These are phyloP conservation scores for Prunus kanzakura DNA, from an alignment of 306 rosid species.

Conservation along the genomic window DNA sequence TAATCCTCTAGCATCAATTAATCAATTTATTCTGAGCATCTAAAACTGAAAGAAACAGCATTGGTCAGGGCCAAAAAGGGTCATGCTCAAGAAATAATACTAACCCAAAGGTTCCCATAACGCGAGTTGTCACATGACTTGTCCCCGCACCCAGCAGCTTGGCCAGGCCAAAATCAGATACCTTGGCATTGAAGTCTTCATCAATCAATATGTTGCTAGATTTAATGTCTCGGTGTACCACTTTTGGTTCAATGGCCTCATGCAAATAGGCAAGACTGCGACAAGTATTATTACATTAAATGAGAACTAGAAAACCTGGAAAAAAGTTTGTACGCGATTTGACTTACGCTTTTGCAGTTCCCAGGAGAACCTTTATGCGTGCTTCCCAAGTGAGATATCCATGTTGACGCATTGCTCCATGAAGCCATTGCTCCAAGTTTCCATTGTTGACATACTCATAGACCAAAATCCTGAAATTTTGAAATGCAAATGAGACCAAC, in stretches of 20 bases:
- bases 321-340: conserved; percentile 3
- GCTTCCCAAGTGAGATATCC: conserved; percentile 99
- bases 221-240: conserved; percentile 85
- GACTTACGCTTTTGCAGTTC: conserved; percentile 97
- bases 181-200: conserved; percentile 88
- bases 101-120: conserved; percentile 97
- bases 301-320: conserved; percentile 13
- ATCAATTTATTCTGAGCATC: background rate
- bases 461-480: conserved; percentile 67
- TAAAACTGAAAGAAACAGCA: conserved; percentile 1
- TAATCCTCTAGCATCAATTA: background rate
- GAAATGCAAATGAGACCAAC: background rate
- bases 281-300: conserved; percentile 29
- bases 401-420: conserved; percentile 93
- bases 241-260: conserved; percentile 95
- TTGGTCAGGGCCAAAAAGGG: background rate
- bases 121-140: conserved; percentile 92
- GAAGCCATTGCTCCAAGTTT: conserved; percentile 97
- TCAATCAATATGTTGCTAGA: conserved; percentile 93
- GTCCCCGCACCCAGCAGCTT: conserved; percentile 88
- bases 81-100: conserved; percentile 24
- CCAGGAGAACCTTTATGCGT: conserved; percentile 80
- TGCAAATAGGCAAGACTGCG: conserved; percentile 87
- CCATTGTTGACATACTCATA: conserved; percentile 95
- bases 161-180: conserved; percentile 93